Evolutionary conservation across 2,329 filamentous ascomycete species (phyloP).

Genomic region (Trichoderma asperellum): DNA sequence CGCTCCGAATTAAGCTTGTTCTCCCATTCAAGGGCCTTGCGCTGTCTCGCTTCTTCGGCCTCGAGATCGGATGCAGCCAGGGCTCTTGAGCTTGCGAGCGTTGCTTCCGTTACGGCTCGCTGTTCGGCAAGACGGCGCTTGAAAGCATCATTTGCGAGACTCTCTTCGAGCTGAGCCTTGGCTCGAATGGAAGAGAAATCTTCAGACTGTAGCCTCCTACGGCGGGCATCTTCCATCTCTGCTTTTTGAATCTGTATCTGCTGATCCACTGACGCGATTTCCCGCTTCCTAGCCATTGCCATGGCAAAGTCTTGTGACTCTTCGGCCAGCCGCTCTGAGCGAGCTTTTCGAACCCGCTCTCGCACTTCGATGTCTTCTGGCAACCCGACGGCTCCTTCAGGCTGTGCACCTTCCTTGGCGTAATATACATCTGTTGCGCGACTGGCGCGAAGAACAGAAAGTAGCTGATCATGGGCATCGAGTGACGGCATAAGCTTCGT

Average conservation of each 20-base stretch:
- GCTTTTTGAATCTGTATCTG: conserved; percentile 54
- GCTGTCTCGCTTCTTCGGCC: conserved; percentile 49
- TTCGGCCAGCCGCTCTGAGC: conserved; percentile 49
- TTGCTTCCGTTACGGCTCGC: conserved; percentile 51
- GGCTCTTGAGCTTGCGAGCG: conserved; percentile 48
- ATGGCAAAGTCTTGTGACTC: conserved; percentile 56
- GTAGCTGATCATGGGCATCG: conserved; percentile 47
- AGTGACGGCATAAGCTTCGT: conserved; percentile 49
- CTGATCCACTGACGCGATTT: conserved; percentile 56
- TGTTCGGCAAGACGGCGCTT: conserved; percentile 51
- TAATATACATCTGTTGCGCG: conserved; percentile 59
- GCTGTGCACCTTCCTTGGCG: conserved; percentile 57
- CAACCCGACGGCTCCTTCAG: conserved; percentile 56
- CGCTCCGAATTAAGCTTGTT: conserved; percentile 50
- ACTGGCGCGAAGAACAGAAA: conserved; percentile 55
- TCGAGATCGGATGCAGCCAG: conserved; percentile 53
- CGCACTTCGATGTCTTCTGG: conserved; percentile 54
- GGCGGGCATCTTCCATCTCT: conserved; percentile 57
- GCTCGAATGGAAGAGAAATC: conserved; percentile 51
- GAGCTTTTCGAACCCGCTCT: conserved; percentile 56
- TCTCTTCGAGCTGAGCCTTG: conserved; percentile 53
- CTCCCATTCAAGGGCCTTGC: conserved; percentile 55
- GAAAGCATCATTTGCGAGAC: conserved; percentile 40
- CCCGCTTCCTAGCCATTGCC: conserved; percentile 53
- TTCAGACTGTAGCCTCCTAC: conserved; percentile 50